phyloP scores from a whole-genome alignment of 768 basidiomycete genomes.

The Gymnopilus junonius region DNA sequence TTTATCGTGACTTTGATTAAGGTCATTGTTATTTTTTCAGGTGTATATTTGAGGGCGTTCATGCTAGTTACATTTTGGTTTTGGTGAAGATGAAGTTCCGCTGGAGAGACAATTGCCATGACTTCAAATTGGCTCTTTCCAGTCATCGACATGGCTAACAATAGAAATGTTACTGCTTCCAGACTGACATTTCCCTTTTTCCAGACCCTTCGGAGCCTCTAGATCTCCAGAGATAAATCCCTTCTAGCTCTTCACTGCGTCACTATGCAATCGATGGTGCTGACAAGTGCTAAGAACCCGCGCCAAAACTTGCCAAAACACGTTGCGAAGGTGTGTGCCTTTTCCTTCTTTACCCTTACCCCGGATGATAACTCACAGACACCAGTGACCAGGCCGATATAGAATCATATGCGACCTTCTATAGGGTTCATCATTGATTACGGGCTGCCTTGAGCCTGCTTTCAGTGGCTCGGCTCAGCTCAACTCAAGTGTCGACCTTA shows the following conservation, averaged over 20 bases:
- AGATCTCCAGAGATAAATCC: neutral
- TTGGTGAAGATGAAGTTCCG: neutral
- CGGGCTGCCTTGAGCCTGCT: neutral
- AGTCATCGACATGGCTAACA: too few relatives aligned
- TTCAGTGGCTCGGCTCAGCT: neutral
- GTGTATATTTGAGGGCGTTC: too few relatives aligned
- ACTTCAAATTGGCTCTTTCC: too few relatives aligned
- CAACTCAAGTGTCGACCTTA: neutral
- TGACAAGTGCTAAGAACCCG: neutral
- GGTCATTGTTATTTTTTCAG: too few relatives aligned
- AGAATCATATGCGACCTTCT: neutral
- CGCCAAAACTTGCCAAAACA: too few relatives aligned
- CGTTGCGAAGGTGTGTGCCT: conserved; percentile 14
- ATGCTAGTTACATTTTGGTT: too few relatives aligned
- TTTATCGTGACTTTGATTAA: too few relatives aligned
- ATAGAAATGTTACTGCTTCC: neutral
- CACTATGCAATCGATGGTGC: neutral
- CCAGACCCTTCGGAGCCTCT: neutral
- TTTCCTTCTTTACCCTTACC: neutral
- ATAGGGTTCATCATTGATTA: neutral
- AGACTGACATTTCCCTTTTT: neutral
- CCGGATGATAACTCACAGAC: conserved; percentile 10
- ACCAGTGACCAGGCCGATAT: too few relatives aligned
- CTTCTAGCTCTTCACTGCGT: neutral
- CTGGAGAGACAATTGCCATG: neutral